phyloP scores from a whole-genome alignment of 2,329 filamentous ascomycete genomes.

The Neonectria sp. region DNA sequence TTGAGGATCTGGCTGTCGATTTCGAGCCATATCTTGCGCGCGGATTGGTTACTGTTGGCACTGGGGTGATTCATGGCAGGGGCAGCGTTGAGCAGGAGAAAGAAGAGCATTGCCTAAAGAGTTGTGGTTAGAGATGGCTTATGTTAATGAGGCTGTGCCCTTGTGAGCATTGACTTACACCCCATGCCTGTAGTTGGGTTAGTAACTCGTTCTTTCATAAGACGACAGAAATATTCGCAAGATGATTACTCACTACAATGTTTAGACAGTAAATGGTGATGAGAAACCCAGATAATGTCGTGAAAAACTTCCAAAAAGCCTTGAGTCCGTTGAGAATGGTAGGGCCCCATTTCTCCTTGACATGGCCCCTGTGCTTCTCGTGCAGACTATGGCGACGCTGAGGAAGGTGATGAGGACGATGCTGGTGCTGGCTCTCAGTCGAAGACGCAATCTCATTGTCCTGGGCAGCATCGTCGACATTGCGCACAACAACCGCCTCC shows the following conservation, averaged over 20 bases:
- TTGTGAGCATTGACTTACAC: slow-evolving; percentile 37
- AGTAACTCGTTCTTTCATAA: neutral
- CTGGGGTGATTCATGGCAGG: slow-evolving; percentile 38
- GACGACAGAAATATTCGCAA: no score
- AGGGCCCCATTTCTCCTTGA: slow-evolving; percentile 44
- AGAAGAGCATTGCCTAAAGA: slow-evolving; percentile 49
- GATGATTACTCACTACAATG: slow-evolving; percentile 44
- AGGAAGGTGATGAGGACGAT: neutral
- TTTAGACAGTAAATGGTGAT: slow-evolving; percentile 50
- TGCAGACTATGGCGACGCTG: slow-evolving; percentile 23
- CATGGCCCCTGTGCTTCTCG: slow-evolving; percentile 39
- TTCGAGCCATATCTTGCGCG: slow-evolving; percentile 85
- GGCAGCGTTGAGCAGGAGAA: slow-evolving; percentile 45
- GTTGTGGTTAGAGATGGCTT: neutral
- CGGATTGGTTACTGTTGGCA: slow-evolving; percentile 79
- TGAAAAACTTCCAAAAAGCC: slow-evolving; percentile 50
- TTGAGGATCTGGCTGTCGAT: slow-evolving; percentile 85
- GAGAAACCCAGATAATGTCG: slow-evolving; percentile 46
- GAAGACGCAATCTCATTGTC: neutral
- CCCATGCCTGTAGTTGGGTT: slow-evolving; percentile 40
- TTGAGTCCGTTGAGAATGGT: slow-evolving; percentile 44
- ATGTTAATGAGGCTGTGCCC: neutral
- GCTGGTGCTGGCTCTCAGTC: slow-evolving; percentile 15
- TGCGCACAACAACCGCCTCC: slow-evolving; percentile 10
- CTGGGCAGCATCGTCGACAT: slow-evolving; percentile 3